Evolutionary conservation across 2,329 filamentous ascomycete genomes (phyloP).

Genomic region (Exophiala sp.): DNA sequence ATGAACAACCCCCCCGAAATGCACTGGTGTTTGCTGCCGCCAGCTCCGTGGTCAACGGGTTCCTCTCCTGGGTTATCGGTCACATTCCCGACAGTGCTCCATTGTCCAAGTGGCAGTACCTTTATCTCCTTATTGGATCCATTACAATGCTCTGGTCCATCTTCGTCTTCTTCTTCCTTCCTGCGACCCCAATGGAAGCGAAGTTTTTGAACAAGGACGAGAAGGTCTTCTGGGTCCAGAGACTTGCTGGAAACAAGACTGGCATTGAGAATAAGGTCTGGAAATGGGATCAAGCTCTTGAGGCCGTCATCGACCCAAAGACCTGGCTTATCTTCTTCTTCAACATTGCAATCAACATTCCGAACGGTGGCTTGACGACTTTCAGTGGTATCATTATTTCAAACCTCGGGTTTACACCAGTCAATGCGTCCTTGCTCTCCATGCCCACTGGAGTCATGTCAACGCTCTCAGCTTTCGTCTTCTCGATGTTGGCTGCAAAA

Average conservation of each 20-base stretch:
- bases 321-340: slow-evolving; percentile 32
- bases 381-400: slow-evolving; percentile 32
- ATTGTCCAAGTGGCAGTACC: slow-evolving; percentile 29
- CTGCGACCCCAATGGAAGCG: slow-evolving; percentile 38
- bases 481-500: no score
- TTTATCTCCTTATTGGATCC: slow-evolving; percentile 44
- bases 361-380: slow-evolving; percentile 31
- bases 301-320: slow-evolving; percentile 43
- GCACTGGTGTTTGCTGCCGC: slow-evolving; percentile 11
- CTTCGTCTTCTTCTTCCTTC: slow-evolving; percentile 36
- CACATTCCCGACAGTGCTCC: slow-evolving; percentile 30
- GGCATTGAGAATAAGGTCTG: slow-evolving; percentile 49
- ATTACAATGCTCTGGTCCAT: slow-evolving; percentile 38
- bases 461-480: no score
- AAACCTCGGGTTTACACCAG: slow-evolving; percentile 28
- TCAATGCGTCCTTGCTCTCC: slow-evolving; percentile 29
- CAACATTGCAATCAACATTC: slow-evolving; percentile 27
- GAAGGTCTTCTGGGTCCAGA: slow-evolving; percentile 36
- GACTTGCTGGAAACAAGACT: slow-evolving; percentile 44
- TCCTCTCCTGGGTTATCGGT: slow-evolving; percentile 35
- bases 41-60: slow-evolving; percentile 32
- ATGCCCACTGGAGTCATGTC: slow-evolving; percentile 33
- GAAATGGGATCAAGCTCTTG: slow-evolving; percentile 43
- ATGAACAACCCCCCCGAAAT: slow-evolving; percentile 15
- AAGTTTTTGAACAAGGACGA: slow-evolving; percentile 34